phyloP scores from a whole-genome alignment of 768 basidiomycete species.

The Russula foetens region DNA sequence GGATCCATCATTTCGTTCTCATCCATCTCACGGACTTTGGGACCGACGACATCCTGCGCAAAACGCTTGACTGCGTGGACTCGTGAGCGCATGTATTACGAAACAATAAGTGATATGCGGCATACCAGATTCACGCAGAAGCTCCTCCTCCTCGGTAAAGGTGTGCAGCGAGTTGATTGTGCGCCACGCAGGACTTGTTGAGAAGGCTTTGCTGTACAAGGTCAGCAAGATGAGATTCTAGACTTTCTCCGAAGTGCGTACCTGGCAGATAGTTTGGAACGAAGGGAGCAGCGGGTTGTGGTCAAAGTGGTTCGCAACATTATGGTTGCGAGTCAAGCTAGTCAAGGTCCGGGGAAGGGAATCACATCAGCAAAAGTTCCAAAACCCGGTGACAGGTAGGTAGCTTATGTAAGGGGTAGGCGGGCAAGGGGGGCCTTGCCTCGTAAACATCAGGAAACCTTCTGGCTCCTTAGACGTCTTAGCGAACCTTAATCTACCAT shows the following conservation, averaged over 20 bases:
- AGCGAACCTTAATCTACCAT: too few species aligned
- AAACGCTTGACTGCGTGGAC: conserved; percentile 70
- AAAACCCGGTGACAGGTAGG: too few species aligned
- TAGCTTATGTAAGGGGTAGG: too few species aligned
- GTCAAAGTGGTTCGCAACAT: conserved; percentile 25
- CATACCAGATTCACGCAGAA: conserved; percentile 87
- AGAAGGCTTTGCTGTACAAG: conserved; percentile 19
- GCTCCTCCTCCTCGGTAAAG: conserved; percentile 91
- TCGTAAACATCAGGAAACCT: too few species aligned
- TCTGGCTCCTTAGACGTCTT: too few species aligned
- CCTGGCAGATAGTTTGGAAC: background rate
- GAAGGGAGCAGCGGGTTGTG: background rate
- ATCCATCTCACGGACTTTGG: conserved; percentile 95
- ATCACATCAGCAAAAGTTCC: too few species aligned
- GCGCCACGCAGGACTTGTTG: conserved; percentile 12
- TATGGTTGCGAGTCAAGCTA: background rate
- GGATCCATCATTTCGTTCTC: conserved; percentile 95
- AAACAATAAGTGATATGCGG: background rate
- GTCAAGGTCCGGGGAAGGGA: background rate
- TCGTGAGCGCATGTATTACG: conserved; percentile 2
- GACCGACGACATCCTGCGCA: conserved; percentile 80
- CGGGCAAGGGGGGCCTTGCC: too few species aligned
- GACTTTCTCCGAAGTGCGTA: background rate
- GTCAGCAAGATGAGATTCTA: conserved; percentile 17
- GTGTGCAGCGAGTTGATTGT: conserved; percentile 57